Conservation (phyloP, 257 asterid species). For the Fraxinus pennsylvanica region DNA sequence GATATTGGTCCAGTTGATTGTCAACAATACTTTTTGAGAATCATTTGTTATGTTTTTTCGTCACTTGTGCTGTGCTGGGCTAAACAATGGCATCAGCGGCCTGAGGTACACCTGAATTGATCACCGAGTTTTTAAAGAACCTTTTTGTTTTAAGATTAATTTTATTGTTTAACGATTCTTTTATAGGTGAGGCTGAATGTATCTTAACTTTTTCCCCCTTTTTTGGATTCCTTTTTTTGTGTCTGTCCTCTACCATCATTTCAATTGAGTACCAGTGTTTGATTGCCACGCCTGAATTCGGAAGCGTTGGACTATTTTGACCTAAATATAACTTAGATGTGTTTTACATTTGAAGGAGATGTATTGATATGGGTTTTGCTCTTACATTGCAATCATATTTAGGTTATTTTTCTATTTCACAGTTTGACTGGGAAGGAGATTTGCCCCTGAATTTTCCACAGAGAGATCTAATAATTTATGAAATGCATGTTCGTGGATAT, state of each 20-base stretch:
- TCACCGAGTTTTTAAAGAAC: not conserved
- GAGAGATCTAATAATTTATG: constrained; percentile 72
- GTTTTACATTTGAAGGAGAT: constrained; percentile 11
- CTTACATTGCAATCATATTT: constrained; percentile 9
- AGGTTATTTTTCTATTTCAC: constrained; percentile 27
- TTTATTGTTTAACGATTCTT: not conserved
- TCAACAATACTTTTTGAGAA: constrained; percentile 1
- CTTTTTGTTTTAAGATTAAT: not conserved
- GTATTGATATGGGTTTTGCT: constrained; percentile 16
- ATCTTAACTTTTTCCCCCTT: not conserved
- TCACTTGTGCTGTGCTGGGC: not conserved
- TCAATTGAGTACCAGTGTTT: constrained; percentile 2
- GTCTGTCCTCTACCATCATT: constrained; percentile 4
- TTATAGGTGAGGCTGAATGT: not conserved
- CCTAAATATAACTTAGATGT: constrained; percentile 10
- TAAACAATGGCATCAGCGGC: not conserved
- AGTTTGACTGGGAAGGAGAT: constrained; percentile 99
- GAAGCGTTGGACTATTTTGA: constrained; percentile 4
- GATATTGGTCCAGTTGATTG: constrained; percentile 2
- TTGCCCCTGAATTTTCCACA: constrained; percentile 75
- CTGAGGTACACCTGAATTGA: not conserved
- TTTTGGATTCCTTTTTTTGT: not conserved
- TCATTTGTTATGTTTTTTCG: not conserved
- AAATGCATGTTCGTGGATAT: constrained; percentile 97
- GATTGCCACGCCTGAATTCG: not conserved